Evolutionary conservation across 192 early-diverging fungal species (phyloP).

Genomic region (Coemansia sp.): DNA sequence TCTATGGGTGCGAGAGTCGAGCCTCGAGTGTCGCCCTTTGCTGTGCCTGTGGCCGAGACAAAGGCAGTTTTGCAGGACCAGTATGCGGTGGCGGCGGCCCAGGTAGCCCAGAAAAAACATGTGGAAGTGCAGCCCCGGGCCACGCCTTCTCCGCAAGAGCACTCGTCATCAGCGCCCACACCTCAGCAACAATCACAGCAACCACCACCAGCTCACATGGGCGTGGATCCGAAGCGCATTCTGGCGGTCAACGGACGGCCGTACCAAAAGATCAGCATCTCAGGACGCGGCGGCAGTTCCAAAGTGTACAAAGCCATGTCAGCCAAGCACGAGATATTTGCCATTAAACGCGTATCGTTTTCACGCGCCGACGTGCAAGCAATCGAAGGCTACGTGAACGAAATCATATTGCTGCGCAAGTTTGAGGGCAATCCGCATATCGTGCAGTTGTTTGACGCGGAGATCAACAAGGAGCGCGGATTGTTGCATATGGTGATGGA

Average conservation of each 20-base stretch:
- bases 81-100: constrained; percentile 16
- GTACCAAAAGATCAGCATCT: constrained; percentile 56
- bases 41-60: constrained; percentile 14
- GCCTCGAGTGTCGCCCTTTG: constrained; percentile 9
- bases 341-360: constrained; percentile 83
- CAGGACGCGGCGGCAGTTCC: constrained; percentile 84
- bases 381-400: constrained; percentile 77
- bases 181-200: neutral
- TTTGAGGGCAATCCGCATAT: constrained; percentile 70
- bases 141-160: constrained; percentile 6
- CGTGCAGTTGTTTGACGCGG: constrained; percentile 74
- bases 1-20: constrained; percentile 6
- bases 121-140: neutral
- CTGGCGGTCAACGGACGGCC: constrained; percentile 48
- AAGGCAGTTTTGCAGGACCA: constrained; percentile 23
- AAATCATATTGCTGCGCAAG: constrained; percentile 73
- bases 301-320: constrained; percentile 89
- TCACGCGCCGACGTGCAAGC: constrained; percentile 63
- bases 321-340: constrained; percentile 63
- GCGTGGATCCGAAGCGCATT: constrained; percentile 44
- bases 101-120: constrained; percentile 9
- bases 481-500: constrained; percentile 82
- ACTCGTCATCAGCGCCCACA: constrained; percentile 1
- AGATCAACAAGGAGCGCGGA: constrained; percentile 64
- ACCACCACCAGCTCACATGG: neutral